Percentiles rank a stretch among this genome's conserved stretches.
Evolutionary conservation across 139 green algal genomes (phyloP).

Genomic region (Auxenochlorella protothecoides): DNA sequence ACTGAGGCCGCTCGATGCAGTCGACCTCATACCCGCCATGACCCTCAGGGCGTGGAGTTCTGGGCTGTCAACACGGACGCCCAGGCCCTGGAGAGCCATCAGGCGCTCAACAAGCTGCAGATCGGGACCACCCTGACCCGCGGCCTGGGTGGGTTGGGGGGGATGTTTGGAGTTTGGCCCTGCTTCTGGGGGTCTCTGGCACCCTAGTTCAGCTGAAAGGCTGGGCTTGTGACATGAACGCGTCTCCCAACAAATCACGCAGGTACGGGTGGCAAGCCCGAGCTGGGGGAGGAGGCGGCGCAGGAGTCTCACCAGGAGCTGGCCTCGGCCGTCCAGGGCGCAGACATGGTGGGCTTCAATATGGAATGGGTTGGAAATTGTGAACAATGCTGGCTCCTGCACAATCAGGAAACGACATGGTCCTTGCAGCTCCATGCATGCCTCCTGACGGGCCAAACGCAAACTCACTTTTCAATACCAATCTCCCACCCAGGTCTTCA

Average conservation of each 20-base stretch:
- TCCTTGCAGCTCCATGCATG: too few species aligned
- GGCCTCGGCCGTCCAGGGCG: conserved; percentile 33
- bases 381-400: too few species aligned
- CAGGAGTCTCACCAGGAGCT: conserved; percentile 78
- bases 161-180: too few species aligned
- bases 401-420: too few species aligned
- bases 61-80: conserved; percentile 95
- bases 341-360: conserved; percentile 48
- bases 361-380: too few species aligned
- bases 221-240: background rate
- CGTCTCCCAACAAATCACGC: background rate
- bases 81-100: conserved; percentile 79
- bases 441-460: too few species aligned
- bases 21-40: background rate
- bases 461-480: too few species aligned
- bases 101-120: conserved; percentile 81
- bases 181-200: too few species aligned
- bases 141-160: conserved; percentile 60
- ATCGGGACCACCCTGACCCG: conserved; percentile 82
- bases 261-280: conserved; percentile 80
- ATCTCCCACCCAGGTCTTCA: conserved; percentile 17
- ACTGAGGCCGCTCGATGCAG: too few species aligned
- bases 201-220: too few species aligned
- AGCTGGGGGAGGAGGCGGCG: conserved; percentile 80
- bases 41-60: conserved; percentile 82